These are phyloP conservation scores for Aurifilum marmelostoma DNA, from an alignment of 2,329 filamentous ascomycete species.

Conservation along the genomic window DNA sequence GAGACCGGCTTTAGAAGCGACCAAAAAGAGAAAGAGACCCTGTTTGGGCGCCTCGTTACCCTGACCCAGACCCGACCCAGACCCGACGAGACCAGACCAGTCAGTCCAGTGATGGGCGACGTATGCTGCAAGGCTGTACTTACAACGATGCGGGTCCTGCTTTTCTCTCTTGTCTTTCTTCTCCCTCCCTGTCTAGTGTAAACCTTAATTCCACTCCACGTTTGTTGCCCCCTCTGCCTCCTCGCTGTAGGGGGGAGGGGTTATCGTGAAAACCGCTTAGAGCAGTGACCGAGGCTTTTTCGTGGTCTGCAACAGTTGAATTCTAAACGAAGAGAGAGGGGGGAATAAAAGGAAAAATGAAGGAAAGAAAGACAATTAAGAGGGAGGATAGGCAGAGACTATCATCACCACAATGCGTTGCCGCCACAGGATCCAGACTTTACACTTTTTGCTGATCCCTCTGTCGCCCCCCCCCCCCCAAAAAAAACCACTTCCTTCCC, in stretches of 20 bases:
- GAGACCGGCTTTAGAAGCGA: not conserved
- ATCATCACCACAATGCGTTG: not conserved
- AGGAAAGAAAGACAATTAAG: not conserved
- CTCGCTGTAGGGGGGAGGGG: not conserved
- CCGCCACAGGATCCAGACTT: not conserved
- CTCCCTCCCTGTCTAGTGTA: constrained; percentile 17
- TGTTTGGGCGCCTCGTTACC: not conserved
- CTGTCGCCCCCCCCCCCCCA: not conserved
- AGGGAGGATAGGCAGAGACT: no score
- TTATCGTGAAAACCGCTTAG: not conserved
- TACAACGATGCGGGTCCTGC: not conserved
- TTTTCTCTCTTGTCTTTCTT: not conserved
- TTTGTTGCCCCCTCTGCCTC: constrained; percentile 1
- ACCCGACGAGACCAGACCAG: not conserved
- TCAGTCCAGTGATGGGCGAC: not conserved
- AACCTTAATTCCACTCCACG: constrained; percentile 27
- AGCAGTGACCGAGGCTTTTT: not conserved
- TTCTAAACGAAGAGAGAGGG: not conserved
- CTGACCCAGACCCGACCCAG: not conserved
- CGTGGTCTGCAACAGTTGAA: not conserved
- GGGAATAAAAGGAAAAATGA: not conserved
- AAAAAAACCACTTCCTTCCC: no score
- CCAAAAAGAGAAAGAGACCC: not conserved
- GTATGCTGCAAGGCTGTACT: not conserved
- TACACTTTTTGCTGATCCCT: not conserved